phyloP scores from a whole-genome alignment of 2,329 filamentous ascomycete species.

The Fusarium chaquense region DNA sequence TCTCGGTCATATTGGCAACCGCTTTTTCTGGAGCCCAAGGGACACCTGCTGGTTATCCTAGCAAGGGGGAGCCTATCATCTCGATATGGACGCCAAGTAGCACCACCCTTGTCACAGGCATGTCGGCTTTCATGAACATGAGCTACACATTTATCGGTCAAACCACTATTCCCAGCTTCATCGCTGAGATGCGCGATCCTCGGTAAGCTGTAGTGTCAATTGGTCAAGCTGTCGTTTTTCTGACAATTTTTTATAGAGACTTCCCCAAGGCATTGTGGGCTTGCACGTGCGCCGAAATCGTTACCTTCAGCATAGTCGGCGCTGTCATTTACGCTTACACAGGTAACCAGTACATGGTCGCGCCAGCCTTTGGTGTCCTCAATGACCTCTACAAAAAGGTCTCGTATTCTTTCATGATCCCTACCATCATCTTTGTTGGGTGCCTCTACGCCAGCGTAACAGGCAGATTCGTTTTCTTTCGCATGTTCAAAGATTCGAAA shows the following conservation, averaged over 20 bases:
- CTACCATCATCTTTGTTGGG: slow-evolving; percentile 90
- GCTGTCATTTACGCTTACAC: slow-evolving; percentile 84
- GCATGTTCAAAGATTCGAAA: slow-evolving; percentile 79
- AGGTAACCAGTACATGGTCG: slow-evolving; percentile 87
- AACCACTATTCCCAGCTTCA: slow-evolving; percentile 92
- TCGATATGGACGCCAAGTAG: slow-evolving; percentile 73
- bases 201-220: slow-evolving; percentile 49
- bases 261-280: slow-evolving; percentile 93
- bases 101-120: slow-evolving; percentile 82
- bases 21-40: slow-evolving; percentile 82
- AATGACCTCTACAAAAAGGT: slow-evolving; percentile 85
- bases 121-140: slow-evolving; percentile 94
- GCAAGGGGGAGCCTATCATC: slow-evolving; percentile 72
- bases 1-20: slow-evolving; percentile 86
- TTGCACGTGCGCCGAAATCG: slow-evolving; percentile 87
- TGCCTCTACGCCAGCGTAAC: slow-evolving; percentile 91
- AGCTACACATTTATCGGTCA: slow-evolving; percentile 96
- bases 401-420: slow-evolving; percentile 93
- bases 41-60: slow-evolving; percentile 75
- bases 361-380: slow-evolving; percentile 87
- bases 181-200: slow-evolving; percentile 87
- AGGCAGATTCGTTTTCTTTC: slow-evolving; percentile 90
- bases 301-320: slow-evolving; percentile 86
- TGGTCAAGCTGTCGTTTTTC: rapidly evolving
- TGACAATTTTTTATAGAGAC: slow-evolving; percentile 62